Base-by-base conservation (phyloP, 2,329 filamentous ascomycete genomes). In the Didymella pinodella region DNA sequence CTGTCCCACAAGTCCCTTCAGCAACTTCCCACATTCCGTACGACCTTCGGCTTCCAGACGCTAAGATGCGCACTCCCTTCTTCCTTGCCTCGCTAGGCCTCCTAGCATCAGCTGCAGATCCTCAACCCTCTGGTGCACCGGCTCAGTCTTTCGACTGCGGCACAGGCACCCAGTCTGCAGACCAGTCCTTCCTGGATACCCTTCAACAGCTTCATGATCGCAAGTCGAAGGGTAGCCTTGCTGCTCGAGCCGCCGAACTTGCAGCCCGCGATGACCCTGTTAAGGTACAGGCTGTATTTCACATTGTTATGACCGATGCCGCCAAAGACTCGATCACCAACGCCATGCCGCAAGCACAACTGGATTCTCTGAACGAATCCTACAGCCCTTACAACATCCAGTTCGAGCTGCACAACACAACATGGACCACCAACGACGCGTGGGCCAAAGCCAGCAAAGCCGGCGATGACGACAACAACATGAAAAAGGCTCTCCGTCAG, bases 401-500 rank as follows among this genome's bases (percentile, higher is more conserved):
- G 8, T 87, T 85, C 77, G 78, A 74, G 29, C 77, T 86, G 10
- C 65, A 76, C 52, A 80, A 81, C 57, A 77, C 83, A 29, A 81
- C 80, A 25, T 83, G 80, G 64, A 84, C 79, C 34, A 75, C 80
- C 57, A 86, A 86, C 74, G 80, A 85, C 64, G 75, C 75, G 45
- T 87, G 85, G 85, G 84, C 85, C 31, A 68, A 77, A 18, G 79
- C 41, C 25, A 28, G 76, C 52, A 77, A 76, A 7, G 6, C 22
- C 32, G 71, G 71, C 25, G 80, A 82, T 66, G 81, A 82, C 63
- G 68, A 80, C 46, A 82, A 83, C 59, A 65, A 57, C 12, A 84
- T 86, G 82, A 87, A 87, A 71, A 69, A 73, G 25, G 72, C 80
- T 2, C 80, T 87, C 2, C 83, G 84, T 22, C 75, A 80, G 57